phyloP scores from a whole-genome alignment of 352 stramenopile species.

The Pythium vanterpoolii region DNA sequence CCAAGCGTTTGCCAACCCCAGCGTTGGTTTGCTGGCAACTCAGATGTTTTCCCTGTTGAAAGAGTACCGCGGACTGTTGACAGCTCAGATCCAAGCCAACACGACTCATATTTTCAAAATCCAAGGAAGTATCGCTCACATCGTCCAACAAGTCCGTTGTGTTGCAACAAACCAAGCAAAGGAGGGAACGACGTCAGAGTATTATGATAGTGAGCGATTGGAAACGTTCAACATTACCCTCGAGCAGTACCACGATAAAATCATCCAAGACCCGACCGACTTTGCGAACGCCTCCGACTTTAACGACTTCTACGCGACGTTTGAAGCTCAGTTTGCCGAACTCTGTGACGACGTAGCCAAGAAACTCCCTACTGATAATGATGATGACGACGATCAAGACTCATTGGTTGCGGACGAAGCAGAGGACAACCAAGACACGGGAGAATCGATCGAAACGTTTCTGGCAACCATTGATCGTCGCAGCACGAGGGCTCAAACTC shows the following conservation, averaged over 20 bases:
- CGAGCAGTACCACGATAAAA: constrained; percentile 27
- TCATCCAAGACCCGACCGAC: constrained; percentile 9
- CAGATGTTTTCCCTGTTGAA: constrained; percentile 33
- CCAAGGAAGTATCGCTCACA: constrained; percentile 34
- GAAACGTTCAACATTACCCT: constrained; percentile 19
- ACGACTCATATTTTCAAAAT: constrained; percentile 44
- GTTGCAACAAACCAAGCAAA: not conserved
- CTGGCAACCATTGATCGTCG: constrained; percentile 10
- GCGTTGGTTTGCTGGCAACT: constrained; percentile 8
- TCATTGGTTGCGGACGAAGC: not conserved
- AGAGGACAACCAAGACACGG: not conserved
- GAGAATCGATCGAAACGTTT: constrained; percentile 23
- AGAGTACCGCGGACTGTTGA: constrained; percentile 39
- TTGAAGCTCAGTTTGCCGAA: constrained; percentile 30
- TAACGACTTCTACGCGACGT: constrained; percentile 25
- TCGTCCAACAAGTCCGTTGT: constrained; percentile 29
- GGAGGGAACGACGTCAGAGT: not conserved
- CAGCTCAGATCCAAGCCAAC: constrained; percentile 38
- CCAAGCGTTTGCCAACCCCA: not conserved
- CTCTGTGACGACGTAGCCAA: constrained; percentile 32
- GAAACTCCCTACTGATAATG: constrained; percentile 13
- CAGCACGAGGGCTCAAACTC: not conserved
- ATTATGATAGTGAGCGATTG: not conserved
- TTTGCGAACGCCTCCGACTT: constrained; percentile 13
- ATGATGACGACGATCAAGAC: not conserved